Evolutionary conservation across 805 yeast species (phyloP).

Genomic region (Zygoascus bituminiphila): DNA sequence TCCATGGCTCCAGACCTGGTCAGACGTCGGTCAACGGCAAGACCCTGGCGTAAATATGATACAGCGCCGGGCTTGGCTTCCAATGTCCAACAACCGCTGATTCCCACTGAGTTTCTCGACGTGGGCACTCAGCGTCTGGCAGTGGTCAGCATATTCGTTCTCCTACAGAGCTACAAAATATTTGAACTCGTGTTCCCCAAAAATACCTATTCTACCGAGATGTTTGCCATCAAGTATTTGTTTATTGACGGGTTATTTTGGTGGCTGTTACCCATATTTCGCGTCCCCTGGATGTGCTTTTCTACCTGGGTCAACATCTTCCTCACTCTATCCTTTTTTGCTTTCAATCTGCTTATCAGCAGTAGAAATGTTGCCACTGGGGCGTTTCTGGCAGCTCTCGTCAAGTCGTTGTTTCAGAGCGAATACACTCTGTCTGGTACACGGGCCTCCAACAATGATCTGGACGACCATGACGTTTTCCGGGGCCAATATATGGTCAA

Average conservation of each 20-base stretch:
- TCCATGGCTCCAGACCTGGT: not conserved
- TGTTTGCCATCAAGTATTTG: constrained; percentile 60
- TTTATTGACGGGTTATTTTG: constrained; percentile 64
- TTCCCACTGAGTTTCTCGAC: constrained; percentile 61
- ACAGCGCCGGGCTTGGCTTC: not conserved
- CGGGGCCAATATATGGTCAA: constrained; percentile 75
- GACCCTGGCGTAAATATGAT: constrained; percentile 10
- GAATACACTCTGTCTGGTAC: constrained; percentile 30
- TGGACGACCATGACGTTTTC: constrained; percentile 51
- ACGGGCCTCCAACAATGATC: constrained; percentile 28
- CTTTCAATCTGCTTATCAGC: constrained; percentile 46
- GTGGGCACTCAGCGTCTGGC: constrained; percentile 69
- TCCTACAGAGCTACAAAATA: constrained; percentile 80
- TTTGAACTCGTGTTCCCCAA: constrained; percentile 50
- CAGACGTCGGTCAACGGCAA: not conserved
- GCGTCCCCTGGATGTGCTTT: constrained; percentile 68
- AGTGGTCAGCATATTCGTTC: constrained; percentile 53
- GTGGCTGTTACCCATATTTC: constrained; percentile 62
- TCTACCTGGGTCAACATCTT: constrained; percentile 46
- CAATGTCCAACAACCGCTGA: constrained; percentile 26
- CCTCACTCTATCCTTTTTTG: constrained; percentile 40
- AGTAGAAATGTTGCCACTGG: constrained; percentile 23
- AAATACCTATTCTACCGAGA: constrained; percentile 37
- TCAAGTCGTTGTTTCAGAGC: constrained; percentile 22
- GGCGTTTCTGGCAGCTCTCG: constrained; percentile 16